Base-by-base conservation (phyloP, 2,329 filamentous ascomycete species). In the Huntiella abstrusa region DNA sequence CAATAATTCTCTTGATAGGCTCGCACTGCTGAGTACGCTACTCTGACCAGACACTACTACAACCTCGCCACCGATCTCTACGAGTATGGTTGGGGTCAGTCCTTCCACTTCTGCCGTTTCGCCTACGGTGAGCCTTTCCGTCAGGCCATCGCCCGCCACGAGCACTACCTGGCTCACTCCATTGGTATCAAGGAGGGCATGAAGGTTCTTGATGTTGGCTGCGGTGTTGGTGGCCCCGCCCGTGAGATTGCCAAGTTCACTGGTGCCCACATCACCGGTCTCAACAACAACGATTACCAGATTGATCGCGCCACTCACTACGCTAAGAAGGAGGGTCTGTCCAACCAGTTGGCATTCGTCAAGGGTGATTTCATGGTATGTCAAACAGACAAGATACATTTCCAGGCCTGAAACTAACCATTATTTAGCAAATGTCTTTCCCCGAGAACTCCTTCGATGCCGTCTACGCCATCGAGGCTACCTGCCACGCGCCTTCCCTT, bases 261-360 rank as follows among this genome's bases (percentile, higher is more conserved):
- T 8, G 88, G 83, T 51, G 81, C 76, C 55, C 85, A 95, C 56
- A 74, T 96, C 52, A 80, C 85, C 17, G 91, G 91, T 38, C 67
- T 96, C 61, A 98, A 96, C 77, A 96, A 95, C 77, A 96, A 96
- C 64, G 85, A 95, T 67, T 98, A 98, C 70, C 91, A 96, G 68
- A 94, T 96, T 54, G 76, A 95, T 60, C 83, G 91, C 53, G 88
- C 87, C n/a, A 86, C 77, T 11, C 69, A 72, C 46, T 94, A 95
- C 59, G 85, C 87, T 2, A 64, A 72, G 51, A 84, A 85, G 64
- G 84, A 93, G 64, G 79, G 80, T 44, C 68, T 96, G 45, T 71
- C 79, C 1, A 63, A 83, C 57, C 85, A 94, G 67, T 67, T 94
- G 54, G 72, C 71, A 52, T 96, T 85, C 57, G 80, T 85, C 59